Percentiles rank a stretch among this genome's conserved stretches.
phyloP scores from a whole-genome alignment of 768 basidiomycete species.

The Suillus tomentosus region DNA sequence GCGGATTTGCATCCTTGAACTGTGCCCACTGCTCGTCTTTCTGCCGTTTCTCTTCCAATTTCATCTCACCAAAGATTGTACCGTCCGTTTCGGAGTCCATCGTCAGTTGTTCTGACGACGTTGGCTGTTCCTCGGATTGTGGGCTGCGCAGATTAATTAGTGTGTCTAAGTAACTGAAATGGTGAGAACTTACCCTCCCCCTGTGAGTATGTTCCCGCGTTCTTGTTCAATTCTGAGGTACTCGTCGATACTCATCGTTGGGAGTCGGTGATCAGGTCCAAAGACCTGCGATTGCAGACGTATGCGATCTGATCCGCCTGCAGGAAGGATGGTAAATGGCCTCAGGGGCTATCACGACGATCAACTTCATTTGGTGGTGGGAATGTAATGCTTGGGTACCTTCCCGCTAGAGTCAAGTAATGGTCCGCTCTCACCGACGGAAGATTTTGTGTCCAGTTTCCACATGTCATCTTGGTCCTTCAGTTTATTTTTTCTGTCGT shows the following conservation, averaged over 20 bases:
- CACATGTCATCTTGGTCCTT: constrained; percentile 60
- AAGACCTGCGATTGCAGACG: constrained; percentile 82
- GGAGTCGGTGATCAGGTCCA: constrained; percentile 77
- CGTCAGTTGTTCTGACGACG: constrained; percentile 75
- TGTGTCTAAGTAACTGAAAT: constrained; percentile 7
- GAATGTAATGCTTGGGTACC: constrained; percentile 41
- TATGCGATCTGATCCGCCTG: constrained; percentile 64
- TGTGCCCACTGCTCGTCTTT: constrained; percentile 93
- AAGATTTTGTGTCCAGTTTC: constrained; percentile 66
- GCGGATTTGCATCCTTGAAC: constrained; percentile 83
- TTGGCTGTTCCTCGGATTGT: constrained; percentile 64
- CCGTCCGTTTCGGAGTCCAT: constrained; percentile 88
- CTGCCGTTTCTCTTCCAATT: constrained; percentile 71
- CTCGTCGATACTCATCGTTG: constrained; percentile 96
- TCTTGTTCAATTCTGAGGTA: constrained; percentile 85
- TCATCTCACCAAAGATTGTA: constrained; percentile 62
- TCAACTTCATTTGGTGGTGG: constrained; percentile 13
- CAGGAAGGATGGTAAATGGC: constrained; percentile 91
- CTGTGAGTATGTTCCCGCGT: constrained; percentile 84
- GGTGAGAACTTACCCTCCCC: constrained; percentile 69
- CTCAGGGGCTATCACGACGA: constrained; percentile 64
- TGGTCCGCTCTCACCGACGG: constrained; percentile 53
- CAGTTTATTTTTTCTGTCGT: constrained; percentile 42
- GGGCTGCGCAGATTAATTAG: constrained; percentile 43
- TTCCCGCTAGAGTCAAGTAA: constrained; percentile 77